Conservation (phyloP, 139 green algal genomes). For the Edaphochlamys debaryana region DNA sequence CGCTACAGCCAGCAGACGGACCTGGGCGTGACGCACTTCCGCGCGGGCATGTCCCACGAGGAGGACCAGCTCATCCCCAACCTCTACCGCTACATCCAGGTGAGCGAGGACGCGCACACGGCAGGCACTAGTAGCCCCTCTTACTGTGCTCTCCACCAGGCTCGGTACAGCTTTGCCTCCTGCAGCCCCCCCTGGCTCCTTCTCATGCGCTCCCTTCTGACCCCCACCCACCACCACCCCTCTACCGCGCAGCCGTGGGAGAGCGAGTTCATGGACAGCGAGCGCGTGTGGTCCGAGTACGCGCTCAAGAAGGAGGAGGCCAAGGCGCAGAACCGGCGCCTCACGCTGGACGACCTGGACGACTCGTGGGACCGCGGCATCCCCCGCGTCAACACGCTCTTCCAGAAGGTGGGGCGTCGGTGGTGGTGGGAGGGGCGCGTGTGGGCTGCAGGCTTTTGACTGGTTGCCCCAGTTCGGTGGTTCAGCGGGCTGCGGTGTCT, state of each 20-base stretch:
- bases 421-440: no score
- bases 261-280: constrained; percentile 96
- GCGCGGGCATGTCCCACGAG: constrained; percentile 97
- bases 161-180: no score
- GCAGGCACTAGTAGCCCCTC: no score
- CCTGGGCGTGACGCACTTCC: constrained; percentile 98
- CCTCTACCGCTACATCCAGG: constrained; percentile 91
- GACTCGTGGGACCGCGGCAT: constrained; percentile 99
- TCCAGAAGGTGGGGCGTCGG: constrained; percentile 76
- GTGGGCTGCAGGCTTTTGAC: no score
- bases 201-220: no score
- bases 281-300: constrained; percentile 99
- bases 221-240: no score
- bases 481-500: no score
- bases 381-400: constrained; percentile 99
- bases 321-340: constrained; percentile 72
- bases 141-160: no score
- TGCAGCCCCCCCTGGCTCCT: no score
- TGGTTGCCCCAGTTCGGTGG: no score
- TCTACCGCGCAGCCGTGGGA: constrained; percentile 90
- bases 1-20: constrained; percentile 97
- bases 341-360: constrained; percentile 95
- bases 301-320: constrained; percentile 93
- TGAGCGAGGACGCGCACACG: no score
- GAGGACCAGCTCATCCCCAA: constrained; percentile 99